Evolutionary conservation across 1,284 basidiomycete genomes (phyloP).

Genomic region (Boletellus dicymbophilus): DNA sequence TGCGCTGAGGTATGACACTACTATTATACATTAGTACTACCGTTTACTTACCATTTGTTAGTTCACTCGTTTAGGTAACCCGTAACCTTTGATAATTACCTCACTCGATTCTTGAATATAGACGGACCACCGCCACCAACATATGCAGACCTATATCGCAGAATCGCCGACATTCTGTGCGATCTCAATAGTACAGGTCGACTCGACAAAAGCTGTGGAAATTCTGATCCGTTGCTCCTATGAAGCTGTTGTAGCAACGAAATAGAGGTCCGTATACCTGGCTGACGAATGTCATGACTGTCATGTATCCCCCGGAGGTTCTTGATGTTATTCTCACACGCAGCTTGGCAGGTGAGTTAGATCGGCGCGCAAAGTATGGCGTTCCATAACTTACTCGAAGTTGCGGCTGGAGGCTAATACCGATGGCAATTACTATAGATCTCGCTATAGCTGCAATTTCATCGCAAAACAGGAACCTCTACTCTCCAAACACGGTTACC

Average conservation of each 20-base stretch:
- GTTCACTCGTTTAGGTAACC: too few relatives aligned
- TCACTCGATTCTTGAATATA: not conserved
- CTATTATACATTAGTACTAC: too few relatives aligned
- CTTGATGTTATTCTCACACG: constrained; percentile 29
- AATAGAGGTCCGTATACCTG: not conserved
- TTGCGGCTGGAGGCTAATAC: constrained; percentile 18
- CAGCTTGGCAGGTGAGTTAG: constrained; percentile 34
- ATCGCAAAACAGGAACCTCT: constrained; percentile 7
- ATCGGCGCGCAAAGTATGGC: constrained; percentile 30
- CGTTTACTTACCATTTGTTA: too few relatives aligned
- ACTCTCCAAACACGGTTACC: constrained; percentile 21
- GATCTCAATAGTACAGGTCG: too few relatives aligned
- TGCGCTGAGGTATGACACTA: too few relatives aligned
- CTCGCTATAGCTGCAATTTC: constrained; percentile 19
- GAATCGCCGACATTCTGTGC: constrained; percentile 13
- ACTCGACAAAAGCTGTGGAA: not conserved
- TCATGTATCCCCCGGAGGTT: constrained; percentile 16
- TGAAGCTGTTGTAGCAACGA: not conserved
- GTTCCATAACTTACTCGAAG: constrained; percentile 21
- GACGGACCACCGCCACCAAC: constrained; percentile 2
- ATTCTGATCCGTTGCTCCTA: not conserved
- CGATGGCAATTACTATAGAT: constrained; percentile 22
- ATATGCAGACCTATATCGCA: not conserved
- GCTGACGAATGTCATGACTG: not conserved
- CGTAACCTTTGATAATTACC: too few relatives aligned